Conservation (phyloP, 2,329 filamentous ascomycete genomes). For the Macroventuria anomochaeta region DNA sequence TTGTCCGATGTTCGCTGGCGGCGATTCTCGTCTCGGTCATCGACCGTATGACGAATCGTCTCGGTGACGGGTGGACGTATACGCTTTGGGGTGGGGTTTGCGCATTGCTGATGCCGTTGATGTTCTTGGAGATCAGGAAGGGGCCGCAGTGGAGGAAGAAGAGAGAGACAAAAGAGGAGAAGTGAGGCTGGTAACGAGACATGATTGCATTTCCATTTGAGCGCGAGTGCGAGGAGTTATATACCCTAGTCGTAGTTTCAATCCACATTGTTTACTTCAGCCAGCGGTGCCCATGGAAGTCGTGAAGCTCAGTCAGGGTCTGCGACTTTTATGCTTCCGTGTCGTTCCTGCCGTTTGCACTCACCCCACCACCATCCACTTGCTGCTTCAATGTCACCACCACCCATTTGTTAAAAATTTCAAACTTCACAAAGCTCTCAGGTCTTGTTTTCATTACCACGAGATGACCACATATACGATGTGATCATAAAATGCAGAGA, state of each 20-base stretch:
- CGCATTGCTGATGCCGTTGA: constrained; percentile 33
- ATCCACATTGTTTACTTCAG: not conserved
- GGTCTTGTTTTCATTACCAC: not conserved
- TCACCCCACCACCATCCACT: not conserved
- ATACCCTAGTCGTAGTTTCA: constrained; percentile 14
- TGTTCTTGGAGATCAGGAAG: constrained; percentile 38
- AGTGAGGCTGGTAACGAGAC: not conserved
- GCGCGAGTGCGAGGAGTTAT: constrained; percentile 7
- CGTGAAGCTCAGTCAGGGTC: not conserved
- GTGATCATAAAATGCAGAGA: too few relatives aligned
- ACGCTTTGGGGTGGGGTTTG: constrained; percentile 35
- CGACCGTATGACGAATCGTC: constrained; percentile 29
- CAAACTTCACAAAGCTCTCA: not conserved
- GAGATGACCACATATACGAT: too few relatives aligned
- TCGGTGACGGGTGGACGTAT: constrained; percentile 39
- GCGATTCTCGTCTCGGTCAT: constrained; percentile 35
- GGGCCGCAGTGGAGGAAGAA: constrained; percentile 32
- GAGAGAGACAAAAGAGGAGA: constrained; percentile 26
- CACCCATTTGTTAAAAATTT: not conserved
- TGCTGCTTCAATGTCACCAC: not conserved
- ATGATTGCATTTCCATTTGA: not conserved
- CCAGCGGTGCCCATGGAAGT: not conserved
- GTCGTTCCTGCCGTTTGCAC: not conserved
- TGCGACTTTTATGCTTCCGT: not conserved
- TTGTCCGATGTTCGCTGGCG: constrained; percentile 35